These are phyloP conservation scores for Plasmodium blacklocki DNA, from an alignment of 169 alveolate species.

Conservation along the genomic window DNA sequence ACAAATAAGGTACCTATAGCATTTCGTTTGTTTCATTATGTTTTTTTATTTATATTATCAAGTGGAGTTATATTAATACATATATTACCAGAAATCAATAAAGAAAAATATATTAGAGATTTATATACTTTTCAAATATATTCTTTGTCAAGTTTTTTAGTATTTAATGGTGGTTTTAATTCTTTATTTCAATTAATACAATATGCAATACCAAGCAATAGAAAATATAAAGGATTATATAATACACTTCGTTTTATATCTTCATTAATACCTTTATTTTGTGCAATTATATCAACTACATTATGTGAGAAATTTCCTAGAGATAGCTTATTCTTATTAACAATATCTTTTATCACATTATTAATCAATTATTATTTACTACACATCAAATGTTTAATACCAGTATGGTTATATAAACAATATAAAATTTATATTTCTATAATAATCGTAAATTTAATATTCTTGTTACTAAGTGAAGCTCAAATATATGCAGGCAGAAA, in stretches of 20 bases:
- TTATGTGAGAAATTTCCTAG: slow-evolving; percentile 71
- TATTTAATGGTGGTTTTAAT: slow-evolving; percentile 72
- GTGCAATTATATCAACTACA: slow-evolving; percentile 51
- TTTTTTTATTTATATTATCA: slow-evolving; percentile 41
- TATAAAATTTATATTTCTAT: slow-evolving; percentile 21
- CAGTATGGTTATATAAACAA: slow-evolving; percentile 55
- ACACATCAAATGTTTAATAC: slow-evolving; percentile 70
- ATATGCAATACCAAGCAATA: slow-evolving; percentile 58
- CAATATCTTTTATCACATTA: slow-evolving; percentile 51
- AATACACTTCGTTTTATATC: slow-evolving; percentile 73
- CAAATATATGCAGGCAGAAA: slow-evolving; percentile 62
- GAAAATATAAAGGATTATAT: slow-evolving; percentile 72
- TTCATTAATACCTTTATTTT: slow-evolving; percentile 69
- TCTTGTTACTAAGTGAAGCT: slow-evolving; percentile 71
- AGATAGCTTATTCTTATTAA: slow-evolving; percentile 66
- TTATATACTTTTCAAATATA: slow-evolving; percentile 58
- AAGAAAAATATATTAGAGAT: slow-evolving; percentile 67
- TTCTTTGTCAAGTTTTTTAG: slow-evolving; percentile 63
- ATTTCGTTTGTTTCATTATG: slow-evolving; percentile 42
- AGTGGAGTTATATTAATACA: slow-evolving; percentile 73
- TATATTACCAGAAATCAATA: slow-evolving; percentile 46
- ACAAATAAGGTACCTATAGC: slow-evolving; percentile 65
- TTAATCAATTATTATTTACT: slow-evolving; percentile 63
- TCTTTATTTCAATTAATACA: slow-evolving; percentile 66
- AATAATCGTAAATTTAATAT: slow-evolving; percentile 24